Base-by-base conservation (phyloP, 2,329 filamentous ascomycete species). In the Penicillium paneum region DNA sequence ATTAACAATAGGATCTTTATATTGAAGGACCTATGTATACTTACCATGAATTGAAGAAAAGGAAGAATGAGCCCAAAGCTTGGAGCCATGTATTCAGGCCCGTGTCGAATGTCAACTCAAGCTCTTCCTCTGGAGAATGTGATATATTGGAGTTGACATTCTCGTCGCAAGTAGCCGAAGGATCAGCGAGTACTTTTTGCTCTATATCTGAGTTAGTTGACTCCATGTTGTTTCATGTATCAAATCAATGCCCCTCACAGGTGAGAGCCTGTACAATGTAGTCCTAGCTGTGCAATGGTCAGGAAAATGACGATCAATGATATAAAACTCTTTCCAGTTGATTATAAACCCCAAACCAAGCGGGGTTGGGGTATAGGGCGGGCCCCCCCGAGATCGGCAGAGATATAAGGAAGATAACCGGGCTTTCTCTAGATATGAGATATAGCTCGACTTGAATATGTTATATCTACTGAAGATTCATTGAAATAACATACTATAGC, bases 41-140 rank as follows among this genome's bases (percentile, higher is more conserved):
- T 64, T 74, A 77, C 77, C 78, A 80, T 61, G 76, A 78, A 57
- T 79, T 78, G 57, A 80, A 78, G 57, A 78, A 77, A 7, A 78
- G 60, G 44, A 78, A 74, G 54, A 75, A 79, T 1, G 76, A 73
- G 1, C 75, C 76, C 10, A 76, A 35, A 7, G 79, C 77, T 60
- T 80, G 77, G 28, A 74, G 64, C 78, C 78, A 80, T 48, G 76
- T 69, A 15, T 57, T 56, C 13, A 73, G 26, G 3, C 77, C 77
- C 5, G 66, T 68, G 56, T 74, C 71, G 34, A 65, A 73, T 1
- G 52, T 64, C 5, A 59, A 60, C 49, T 71, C 67, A 8, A 59
- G 35, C 35, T 64, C 59, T 45, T 67, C 63, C 28, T 63, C 64
- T 0, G 59, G 45, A 42, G 56, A 46, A 46, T 58, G 42, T 11